Base-by-base conservation (phyloP, 179 eudicot genomes). In the Silene noctiflora region DNA sequence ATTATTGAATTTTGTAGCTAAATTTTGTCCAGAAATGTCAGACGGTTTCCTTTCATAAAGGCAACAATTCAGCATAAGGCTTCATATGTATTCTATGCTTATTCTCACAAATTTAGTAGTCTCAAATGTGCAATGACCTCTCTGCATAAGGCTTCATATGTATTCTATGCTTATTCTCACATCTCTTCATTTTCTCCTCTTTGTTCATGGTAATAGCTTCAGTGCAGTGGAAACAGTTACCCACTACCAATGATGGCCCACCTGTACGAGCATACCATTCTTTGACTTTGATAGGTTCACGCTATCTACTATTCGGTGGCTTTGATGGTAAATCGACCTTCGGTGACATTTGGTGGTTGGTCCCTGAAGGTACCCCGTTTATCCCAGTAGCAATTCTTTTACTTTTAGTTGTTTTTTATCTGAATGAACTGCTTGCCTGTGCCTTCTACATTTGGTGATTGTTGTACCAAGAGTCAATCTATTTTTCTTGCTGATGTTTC, bases 311-410 rank as follows among this genome's bases (percentile, higher is more conserved):
- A 67, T 91, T 91, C 87, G 99, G 99, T 27, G 99, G 99, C 60
- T 95, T 95, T 87, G 97, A 95, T 87, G 98, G 99, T 67, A 95
- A 95, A 81, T 85, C 92, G 65, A 93, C 99, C 74, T 93, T 86
- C 87, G 98, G 89, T 73, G 99, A 95, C 77, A 77, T 95, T 61
- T 95, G 98, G 99, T 95, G 99, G 99, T 85, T 95, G 84, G 99
- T 95, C 82, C 92, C 98, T 31, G 99, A 95, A 93, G 99, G 99
- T 95, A 87, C 78, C 29, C 21, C 29, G 39, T 59, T 77, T 78
- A 46, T 75, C 19, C 1, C 51, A 31, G 69, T 78, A 27, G 19
- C 51, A 1, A 1, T 68, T 2, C 53, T 67, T 46, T 46, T 46
- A 46, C 53, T 46, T 11, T 46, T 46, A 2, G 14, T 46, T 46